Percentiles rank a stretch among this genome's conserved stretches.
Conservation (phyloP, 208 protist species). For the Strigomonas galati region DNA sequence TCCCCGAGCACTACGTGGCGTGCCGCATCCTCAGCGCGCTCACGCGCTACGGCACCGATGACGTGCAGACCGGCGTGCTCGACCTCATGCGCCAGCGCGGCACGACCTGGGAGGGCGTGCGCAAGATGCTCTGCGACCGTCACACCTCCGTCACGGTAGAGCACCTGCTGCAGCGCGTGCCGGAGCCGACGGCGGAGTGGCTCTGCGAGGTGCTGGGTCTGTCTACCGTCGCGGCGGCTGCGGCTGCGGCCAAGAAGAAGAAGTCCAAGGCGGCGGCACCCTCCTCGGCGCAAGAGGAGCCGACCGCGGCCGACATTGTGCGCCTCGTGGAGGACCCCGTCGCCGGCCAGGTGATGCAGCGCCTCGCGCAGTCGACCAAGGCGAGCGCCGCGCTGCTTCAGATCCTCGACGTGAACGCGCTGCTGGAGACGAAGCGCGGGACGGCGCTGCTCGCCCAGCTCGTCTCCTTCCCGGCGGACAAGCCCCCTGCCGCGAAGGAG, state of each 20-base stretch:
- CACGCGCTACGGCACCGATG: conserved; percentile 47
- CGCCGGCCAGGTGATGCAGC: conserved; percentile 61
- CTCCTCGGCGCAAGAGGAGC: not conserved
- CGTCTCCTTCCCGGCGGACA: conserved; percentile 22
- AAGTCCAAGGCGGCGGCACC: conserved; percentile 15
- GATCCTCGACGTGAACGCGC: conserved; percentile 28
- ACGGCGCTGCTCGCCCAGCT: conserved; percentile 61
- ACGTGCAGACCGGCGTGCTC: conserved; percentile 47
- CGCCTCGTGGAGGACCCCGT: conserved; percentile 68
- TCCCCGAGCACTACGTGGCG: conserved; percentile 75
- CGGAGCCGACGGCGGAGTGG: conserved; percentile 47
- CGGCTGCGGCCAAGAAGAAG: conserved; percentile 22
- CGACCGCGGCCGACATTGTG: conserved; percentile 40
- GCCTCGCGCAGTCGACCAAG: conserved; percentile 34
- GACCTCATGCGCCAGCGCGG: conserved; percentile 63
- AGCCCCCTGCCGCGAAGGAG: conserved; percentile 18
- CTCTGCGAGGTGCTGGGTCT: conserved; percentile 59
- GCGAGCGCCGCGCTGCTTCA: conserved; percentile 40
- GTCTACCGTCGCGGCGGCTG: not conserved
- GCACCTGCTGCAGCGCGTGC: conserved; percentile 57
- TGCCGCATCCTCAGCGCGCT: conserved; percentile 82
- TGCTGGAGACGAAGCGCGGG: conserved; percentile 72
- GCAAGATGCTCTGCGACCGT: conserved; percentile 58
- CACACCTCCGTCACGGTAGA: conserved; percentile 75
- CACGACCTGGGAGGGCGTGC: conserved; percentile 39